Conservation (phyloP, 2,329 filamentous ascomycete species). For the Orbilia javanica region DNA sequence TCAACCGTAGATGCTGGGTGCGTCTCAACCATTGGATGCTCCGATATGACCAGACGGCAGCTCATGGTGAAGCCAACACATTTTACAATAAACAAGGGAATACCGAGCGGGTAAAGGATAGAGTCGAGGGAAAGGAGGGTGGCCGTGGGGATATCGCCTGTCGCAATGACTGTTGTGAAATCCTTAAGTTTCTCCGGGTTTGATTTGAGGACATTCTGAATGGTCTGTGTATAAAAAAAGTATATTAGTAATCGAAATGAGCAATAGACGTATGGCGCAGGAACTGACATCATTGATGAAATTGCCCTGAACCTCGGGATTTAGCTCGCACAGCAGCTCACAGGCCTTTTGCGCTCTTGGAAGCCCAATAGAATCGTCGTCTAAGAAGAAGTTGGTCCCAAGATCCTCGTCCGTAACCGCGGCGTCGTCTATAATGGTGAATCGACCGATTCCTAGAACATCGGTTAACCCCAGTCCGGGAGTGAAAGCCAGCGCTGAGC, state of each 20-base stretch:
- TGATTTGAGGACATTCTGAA: constrained; percentile 34
- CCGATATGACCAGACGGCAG: constrained; percentile 82
- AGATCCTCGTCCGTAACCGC: constrained; percentile 84
- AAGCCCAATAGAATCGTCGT: constrained; percentile 80
- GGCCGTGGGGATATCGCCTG: constrained; percentile 55
- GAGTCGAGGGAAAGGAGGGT: constrained; percentile 58
- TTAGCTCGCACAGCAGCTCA: constrained; percentile 84
- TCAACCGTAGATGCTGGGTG: constrained; percentile 92
- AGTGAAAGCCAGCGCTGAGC: constrained; percentile 46
- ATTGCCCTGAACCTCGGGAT: constrained; percentile 87
- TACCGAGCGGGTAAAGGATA: constrained; percentile 64
- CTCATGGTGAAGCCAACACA: constrained; percentile 93
- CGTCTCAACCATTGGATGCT: constrained; percentile 90
- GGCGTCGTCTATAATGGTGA: constrained; percentile 87
- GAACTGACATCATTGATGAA: constrained; percentile 72
- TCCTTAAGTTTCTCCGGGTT: constrained; percentile 46
- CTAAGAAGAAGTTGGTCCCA: constrained; percentile 96
- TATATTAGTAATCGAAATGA: constrained; percentile 18
- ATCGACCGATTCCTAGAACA: constrained; percentile 80
- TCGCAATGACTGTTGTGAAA: constrained; percentile 46
- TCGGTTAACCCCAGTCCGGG: background rate
- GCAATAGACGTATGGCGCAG: background rate
- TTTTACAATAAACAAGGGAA: constrained; percentile 84
- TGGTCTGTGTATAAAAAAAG: constrained; percentile 7
- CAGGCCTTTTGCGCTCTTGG: constrained; percentile 82